Base-by-base conservation (phyloP, 345 rosid species). In the Lenwebbia sp. region DNA sequence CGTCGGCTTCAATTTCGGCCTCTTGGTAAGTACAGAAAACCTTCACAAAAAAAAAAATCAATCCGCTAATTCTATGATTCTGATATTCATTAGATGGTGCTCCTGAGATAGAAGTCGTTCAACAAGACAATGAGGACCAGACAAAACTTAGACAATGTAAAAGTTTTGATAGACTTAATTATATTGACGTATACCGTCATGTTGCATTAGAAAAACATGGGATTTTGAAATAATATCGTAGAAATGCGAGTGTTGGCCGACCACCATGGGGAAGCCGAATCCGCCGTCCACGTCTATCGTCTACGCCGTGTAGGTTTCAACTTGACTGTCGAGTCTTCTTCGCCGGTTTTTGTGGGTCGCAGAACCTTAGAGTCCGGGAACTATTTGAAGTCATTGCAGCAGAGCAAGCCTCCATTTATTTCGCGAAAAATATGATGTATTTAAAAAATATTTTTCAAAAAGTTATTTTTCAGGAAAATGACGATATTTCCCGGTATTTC, bases 1-100 rank as follows among this genome's bases (percentile, higher is more conserved):
- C 54, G 90, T 87, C 76, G 93, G 93, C 76, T 89, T 92, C 87
- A 90, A 92, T 78, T 89, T 90, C 54, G 92, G 93, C 58, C 90
- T 92, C 83, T 7, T 92, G 91, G 93, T 90, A 90, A 23, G 37
- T 22, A 17, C 17, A 65, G 76, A 65, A 50, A 11, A 11, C 52
- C 13, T 12, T 12, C 5, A 40, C 47, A 44, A 65, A 65, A 65
- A 21, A 65, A 30, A 65, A 19, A 65, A 33, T 8, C 76, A 5
- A 30, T 19, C 76, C 23, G 1, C 44, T 60, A 28, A 14, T 28
- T 17, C 23, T 33, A 33, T 33, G 76, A 65, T 65, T 65, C 76
- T 50, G 12, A 65, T 17, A 65, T 15, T 37, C 11, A 30, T 65
- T 8, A 7, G 44, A 65, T 30, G 19, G 23, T 33, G 19, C 44